phyloP scores from a whole-genome alignment of 768 basidiomycete species.

The Vararia minispora region DNA sequence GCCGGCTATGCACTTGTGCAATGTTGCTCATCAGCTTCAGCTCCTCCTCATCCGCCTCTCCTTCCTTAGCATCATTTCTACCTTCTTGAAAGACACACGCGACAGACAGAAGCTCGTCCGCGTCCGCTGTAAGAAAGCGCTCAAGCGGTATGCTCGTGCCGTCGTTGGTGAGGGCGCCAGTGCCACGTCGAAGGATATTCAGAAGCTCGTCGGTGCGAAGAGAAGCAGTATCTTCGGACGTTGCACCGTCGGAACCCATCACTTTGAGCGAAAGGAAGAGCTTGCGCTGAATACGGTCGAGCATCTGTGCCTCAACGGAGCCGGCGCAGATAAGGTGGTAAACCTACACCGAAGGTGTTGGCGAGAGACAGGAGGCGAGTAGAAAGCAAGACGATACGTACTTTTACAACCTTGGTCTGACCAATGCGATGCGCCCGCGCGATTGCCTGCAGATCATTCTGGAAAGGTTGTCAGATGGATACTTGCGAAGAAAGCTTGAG shows the following conservation, averaged over 20 bases:
- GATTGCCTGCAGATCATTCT: slow-evolving; percentile 80
- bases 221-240: slow-evolving; percentile 13
- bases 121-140: slow-evolving; percentile 32
- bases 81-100: slow-evolving; percentile 30
- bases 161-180: slow-evolving; percentile 37
- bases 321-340: slow-evolving; percentile 59
- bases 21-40: slow-evolving; percentile 36
- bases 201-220: slow-evolving; percentile 30
- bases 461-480: slow-evolving; percentile 23
- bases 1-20: slow-evolving; percentile 44
- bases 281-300: slow-evolving; percentile 61
- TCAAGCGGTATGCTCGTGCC: slow-evolving; percentile 28
- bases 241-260: slow-evolving; percentile 31
- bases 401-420: slow-evolving; percentile 61
- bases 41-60: slow-evolving; percentile 45
- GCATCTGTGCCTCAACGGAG: slow-evolving; percentile 69
- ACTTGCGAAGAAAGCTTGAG: slow-evolving; percentile 20
- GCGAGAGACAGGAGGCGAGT: not conserved
- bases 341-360: slow-evolving; percentile 29
- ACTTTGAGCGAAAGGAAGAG: slow-evolving; percentile 55
- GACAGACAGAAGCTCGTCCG: slow-evolving; percentile 32
- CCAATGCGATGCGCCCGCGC: slow-evolving; percentile 78
- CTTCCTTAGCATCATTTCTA: slow-evolving; percentile 21
- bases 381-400: slow-evolving; percentile 13
- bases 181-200: slow-evolving; percentile 46